Evolutionary conservation across 495 filamentous ascomycete genomes (phyloP).

Genomic region (Podospora appendiculata): DNA sequence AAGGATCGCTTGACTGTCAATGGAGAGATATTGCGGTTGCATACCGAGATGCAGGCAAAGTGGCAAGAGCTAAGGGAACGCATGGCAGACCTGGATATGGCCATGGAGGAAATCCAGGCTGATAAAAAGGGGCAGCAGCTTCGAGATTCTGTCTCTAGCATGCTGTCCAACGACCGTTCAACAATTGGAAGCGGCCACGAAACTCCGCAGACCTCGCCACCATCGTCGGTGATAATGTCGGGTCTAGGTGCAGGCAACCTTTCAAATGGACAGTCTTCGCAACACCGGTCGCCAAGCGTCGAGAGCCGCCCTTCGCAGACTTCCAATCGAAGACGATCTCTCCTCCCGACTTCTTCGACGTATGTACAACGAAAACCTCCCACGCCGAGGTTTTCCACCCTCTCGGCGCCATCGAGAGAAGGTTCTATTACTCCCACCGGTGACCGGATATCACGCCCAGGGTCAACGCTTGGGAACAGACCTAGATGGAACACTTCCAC

Average conservation of each 20-base stretch:
- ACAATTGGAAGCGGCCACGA: constrained; percentile 62
- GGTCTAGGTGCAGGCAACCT: constrained; percentile 41
- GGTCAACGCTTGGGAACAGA: constrained; percentile 44
- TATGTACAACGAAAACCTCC: constrained; percentile 18
- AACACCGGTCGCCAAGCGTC: constrained; percentile 31
- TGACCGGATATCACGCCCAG: constrained; percentile 39
- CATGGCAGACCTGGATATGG: constrained; percentile 66
- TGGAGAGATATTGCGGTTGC: constrained; percentile 79
- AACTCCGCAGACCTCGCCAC: constrained; percentile 83
- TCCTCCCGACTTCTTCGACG: constrained; percentile 17
- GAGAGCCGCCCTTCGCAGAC: constrained; percentile 35
- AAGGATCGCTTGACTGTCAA: constrained; percentile 89
- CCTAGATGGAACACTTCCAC: constrained; percentile 76
- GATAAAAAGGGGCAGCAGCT: constrained; percentile 65
- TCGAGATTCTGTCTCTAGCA: constrained; percentile 88
- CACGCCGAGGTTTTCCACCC: constrained; percentile 29
- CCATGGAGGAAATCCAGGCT: constrained; percentile 62
- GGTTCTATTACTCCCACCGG: constrained; percentile 50
- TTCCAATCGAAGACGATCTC: constrained; percentile 25
- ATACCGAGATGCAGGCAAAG: constrained; percentile 71
- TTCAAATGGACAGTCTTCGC: constrained; percentile 28
- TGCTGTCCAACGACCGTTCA: constrained; percentile 80
- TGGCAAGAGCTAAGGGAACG: constrained; percentile 69
- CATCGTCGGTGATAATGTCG: constrained; percentile 76
- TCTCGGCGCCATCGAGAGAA: constrained; percentile 37